Evolutionary conservation across 2,329 filamentous ascomycete species (phyloP), one percentile per base, ranked within the genome.

Genomic region (Gnomoniopsis sp.): DNA sequence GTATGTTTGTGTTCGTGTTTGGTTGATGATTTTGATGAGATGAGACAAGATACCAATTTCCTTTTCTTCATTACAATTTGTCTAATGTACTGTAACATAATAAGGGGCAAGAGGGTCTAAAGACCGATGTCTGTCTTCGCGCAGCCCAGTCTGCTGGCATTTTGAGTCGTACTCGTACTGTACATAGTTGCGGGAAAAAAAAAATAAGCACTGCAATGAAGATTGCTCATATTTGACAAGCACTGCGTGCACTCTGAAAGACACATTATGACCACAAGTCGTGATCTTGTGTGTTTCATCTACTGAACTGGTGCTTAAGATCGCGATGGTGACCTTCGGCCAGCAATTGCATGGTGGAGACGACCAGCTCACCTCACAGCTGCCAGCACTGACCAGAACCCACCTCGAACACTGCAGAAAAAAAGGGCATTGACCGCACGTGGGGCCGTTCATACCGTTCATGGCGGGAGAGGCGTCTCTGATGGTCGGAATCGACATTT

Each of bases 351-450:
- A 3, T 11, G 36, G 22, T 22, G 36, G 34, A 43, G 33, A 36
- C 51, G 46, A 46, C 51, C 52, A 59, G 48, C 57, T 58, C 57
- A 58, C 52, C 57, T 47, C 57, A 58, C 57, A 58, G 51, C 44
- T 58, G 57, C 57, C 49, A 52, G 22, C 49, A 43, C 1, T 17
- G 21, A 15, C 33, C 14, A 38, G 55, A 51, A 43, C 49, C 50
- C 46, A 49, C 46, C 11, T 44, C 19, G 22, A 52, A 46, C 19
- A 36, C 19, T 33, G 21, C 6, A 15, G 26, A 21, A 36, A 3
- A 11, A 19, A 12, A n/a, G 36, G 22, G 49, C 36, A 36, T 11
- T 41, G 55, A 58, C 55, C 55, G 44, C 55, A 43, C 38, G 3
- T 11, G n/a, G 49, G 22, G 21, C 49, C 49, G 49, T 43, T 22